Conservation (phyloP, 2,329 filamentous ascomycete species). For the Sporothrix pallida region DNA sequence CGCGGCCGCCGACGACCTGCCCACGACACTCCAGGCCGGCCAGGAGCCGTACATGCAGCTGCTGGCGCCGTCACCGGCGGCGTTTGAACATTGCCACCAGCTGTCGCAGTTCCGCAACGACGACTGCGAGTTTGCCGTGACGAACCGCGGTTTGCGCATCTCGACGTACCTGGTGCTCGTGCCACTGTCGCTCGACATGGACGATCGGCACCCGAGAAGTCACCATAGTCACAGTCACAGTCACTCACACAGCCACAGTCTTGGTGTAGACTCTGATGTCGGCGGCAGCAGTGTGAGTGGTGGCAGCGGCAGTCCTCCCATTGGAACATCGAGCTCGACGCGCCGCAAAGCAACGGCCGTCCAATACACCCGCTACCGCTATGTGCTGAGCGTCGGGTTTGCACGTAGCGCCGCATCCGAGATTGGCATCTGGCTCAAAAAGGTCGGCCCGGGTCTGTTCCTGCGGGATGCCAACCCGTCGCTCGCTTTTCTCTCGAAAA, state of each 20-base stretch:
- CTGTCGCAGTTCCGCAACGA: slow-evolving; percentile 31
- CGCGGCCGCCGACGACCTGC: neutral
- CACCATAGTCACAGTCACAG: neutral
- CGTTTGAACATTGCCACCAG: slow-evolving; percentile 27
- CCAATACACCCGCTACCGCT: slow-evolving; percentile 28
- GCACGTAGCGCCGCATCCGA: neutral
- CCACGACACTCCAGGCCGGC: neutral
- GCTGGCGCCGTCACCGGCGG: slow-evolving; percentile 31
- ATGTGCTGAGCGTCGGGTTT: slow-evolving; percentile 29
- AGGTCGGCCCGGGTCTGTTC: slow-evolving; percentile 32
- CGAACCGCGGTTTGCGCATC: slow-evolving; percentile 36
- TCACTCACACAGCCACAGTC: neutral
- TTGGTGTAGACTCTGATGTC: neutral
- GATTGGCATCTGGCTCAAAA: slow-evolving; percentile 34
- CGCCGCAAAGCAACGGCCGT: neutral
- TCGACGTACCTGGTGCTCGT: slow-evolving; percentile 31
- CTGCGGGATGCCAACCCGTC: slow-evolving; percentile 29
- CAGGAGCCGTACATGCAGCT: slow-evolving; percentile 27
- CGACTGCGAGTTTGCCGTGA: slow-evolving; percentile 35
- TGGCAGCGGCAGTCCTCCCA: slow-evolving; percentile 5
- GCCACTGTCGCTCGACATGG: slow-evolving; percentile 23
- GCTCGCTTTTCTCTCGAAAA: slow-evolving; percentile 12
- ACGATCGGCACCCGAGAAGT: neutral
- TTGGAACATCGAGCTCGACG: neutral
- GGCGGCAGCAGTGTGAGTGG: neutral